Evolutionary conservation across 208 protist species (phyloP).

Genomic region (Leptomonas pyrrhocoris): DNA sequence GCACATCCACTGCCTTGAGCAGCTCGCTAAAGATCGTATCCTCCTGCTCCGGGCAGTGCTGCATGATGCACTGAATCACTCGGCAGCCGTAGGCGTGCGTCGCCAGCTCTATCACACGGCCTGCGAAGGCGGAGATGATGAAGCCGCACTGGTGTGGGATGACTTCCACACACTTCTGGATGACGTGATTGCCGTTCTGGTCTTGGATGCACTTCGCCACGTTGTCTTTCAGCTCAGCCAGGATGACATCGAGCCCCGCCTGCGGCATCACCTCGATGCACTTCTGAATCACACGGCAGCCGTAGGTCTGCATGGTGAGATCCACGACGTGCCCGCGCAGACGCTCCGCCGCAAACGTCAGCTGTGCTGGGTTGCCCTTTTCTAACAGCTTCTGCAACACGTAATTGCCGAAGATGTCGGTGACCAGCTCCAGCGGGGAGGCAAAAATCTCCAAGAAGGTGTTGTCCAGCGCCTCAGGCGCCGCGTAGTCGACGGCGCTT

Average conservation of each 20-base stretch:
- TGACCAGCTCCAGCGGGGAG: constrained; percentile 91
- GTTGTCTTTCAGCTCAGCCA: constrained; percentile 95
- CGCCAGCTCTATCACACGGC: constrained; percentile 94
- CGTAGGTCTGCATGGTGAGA: constrained; percentile 96
- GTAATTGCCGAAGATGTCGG: constrained; percentile 99
- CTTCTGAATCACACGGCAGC: constrained; percentile 99
- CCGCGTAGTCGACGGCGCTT: constrained; percentile 92
- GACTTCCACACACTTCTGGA: constrained; percentile 99
- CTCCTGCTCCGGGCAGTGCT: constrained; percentile 92
- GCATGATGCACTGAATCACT: constrained; percentile 98
- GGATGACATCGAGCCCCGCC: constrained; percentile 84
- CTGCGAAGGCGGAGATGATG: constrained; percentile 96
- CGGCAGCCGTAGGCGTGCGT: constrained; percentile 99
- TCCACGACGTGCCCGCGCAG: constrained; percentile 92
- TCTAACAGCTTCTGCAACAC: constrained; percentile 99
- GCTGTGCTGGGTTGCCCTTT: constrained; percentile 87
- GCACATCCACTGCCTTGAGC: constrained; percentile 77
- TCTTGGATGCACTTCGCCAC: constrained; percentile 98
- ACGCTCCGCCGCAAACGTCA: constrained; percentile 75
- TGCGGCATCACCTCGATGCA: constrained; percentile 93
- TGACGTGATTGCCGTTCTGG: constrained; percentile 99
- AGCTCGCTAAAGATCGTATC: constrained; percentile 94
- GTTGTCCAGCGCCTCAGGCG: constrained; percentile 79
- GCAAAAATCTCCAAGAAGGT: constrained; percentile 95
- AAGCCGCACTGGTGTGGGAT: constrained; percentile 94